Evolutionary conservation across 768 basidiomycete genomes (phyloP).

Genomic region (Xanthoconium stramineum): DNA sequence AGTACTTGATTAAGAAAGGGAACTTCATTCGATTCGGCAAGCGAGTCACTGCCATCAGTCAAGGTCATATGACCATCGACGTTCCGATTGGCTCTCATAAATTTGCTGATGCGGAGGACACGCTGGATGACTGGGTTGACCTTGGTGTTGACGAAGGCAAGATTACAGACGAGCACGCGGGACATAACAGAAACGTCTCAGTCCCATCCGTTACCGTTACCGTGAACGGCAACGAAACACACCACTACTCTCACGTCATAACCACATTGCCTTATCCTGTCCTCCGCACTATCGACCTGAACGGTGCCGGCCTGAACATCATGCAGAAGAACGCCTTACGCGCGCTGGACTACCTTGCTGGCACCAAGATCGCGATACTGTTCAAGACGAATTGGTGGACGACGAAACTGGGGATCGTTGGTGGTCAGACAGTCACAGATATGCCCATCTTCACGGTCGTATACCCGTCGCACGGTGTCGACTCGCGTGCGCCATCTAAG

Average conservation of each 20-base stretch:
- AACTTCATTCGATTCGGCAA: neutral
- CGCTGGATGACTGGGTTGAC: neutral
- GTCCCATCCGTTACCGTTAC: conserved; percentile 5
- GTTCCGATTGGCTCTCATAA: neutral
- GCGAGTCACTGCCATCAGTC: conserved; percentile 3
- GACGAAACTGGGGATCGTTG: conserved; percentile 6
- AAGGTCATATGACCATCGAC: neutral
- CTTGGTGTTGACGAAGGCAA: neutral
- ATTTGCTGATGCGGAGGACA: neutral
- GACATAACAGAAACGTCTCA: neutral
- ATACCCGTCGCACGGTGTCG: conserved; percentile 9
- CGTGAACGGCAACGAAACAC: conserved; percentile 6
- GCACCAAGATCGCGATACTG: conserved; percentile 4
- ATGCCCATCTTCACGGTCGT: conserved; percentile 6
- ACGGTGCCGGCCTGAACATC: neutral
- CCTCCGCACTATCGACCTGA: conserved; percentile 6
- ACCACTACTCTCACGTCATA: conserved; percentile 8
- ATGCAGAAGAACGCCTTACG: conserved; percentile 8
- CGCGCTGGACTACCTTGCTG: neutral
- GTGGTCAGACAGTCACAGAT: conserved; percentile 11
- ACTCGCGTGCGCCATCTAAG: conserved; percentile 6
- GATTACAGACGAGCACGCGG: neutral
- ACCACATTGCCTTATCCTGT: conserved; percentile 4
- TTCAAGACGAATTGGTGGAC: conserved; percentile 16
- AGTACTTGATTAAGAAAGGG: neutral